A percentile compares a stretch with the other conserved stretches of the same genome.
phyloP scores from a whole-genome alignment of 2,329 filamentous ascomycete species.

The Colletotrichum nymphaeae region DNA sequence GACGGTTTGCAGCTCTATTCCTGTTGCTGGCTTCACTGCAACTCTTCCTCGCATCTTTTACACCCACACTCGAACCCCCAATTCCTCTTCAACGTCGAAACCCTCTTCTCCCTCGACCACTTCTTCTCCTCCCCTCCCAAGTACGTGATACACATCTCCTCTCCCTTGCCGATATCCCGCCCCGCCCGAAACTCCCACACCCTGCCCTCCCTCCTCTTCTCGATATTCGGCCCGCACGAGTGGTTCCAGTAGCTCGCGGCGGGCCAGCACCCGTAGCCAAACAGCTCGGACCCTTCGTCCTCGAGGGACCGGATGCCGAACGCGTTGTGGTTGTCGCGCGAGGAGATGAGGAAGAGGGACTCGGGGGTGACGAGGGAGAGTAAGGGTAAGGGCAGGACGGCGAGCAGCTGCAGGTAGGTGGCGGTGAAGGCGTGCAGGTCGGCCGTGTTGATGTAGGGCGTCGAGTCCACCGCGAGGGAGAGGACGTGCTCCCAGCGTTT shows the following conservation, averaged over 20 bases:
- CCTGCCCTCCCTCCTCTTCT: slow-evolving; percentile 20
- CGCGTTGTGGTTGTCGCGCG: slow-evolving; percentile 29
- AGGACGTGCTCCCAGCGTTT: slow-evolving; percentile 20
- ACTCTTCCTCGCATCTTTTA: slow-evolving; percentile 10
- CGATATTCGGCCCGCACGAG: slow-evolving; percentile 24
- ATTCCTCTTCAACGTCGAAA: slow-evolving; percentile 16
- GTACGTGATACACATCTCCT: slow-evolving; percentile 29
- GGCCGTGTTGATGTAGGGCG: slow-evolving; percentile 19
- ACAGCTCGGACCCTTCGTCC: slow-evolving; percentile 33
- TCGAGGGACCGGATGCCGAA: slow-evolving; percentile 32
- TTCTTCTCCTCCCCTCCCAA: slow-evolving; percentile 25
- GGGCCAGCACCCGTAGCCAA: slow-evolving; percentile 31
- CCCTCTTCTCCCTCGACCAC: slow-evolving; percentile 13
- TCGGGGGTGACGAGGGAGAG: slow-evolving; percentile 21
- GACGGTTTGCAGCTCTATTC: too few species aligned
- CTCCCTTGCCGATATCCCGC: background rate
- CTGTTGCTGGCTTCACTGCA: background rate
- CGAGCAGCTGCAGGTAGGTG: slow-evolving; percentile 31
- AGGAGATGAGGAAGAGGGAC: slow-evolving; percentile 15
- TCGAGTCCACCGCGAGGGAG: slow-evolving; percentile 22
- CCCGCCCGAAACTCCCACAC: slow-evolving; percentile 26
- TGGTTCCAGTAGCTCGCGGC: slow-evolving; percentile 33
- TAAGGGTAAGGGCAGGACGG: slow-evolving; percentile 7
- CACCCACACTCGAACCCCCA: slow-evolving; percentile 32
- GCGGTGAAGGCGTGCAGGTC: slow-evolving; percentile 17